Evolutionary conservation across 106 monocot species (phyloP).

Genomic region (Allium sativum): DNA sequence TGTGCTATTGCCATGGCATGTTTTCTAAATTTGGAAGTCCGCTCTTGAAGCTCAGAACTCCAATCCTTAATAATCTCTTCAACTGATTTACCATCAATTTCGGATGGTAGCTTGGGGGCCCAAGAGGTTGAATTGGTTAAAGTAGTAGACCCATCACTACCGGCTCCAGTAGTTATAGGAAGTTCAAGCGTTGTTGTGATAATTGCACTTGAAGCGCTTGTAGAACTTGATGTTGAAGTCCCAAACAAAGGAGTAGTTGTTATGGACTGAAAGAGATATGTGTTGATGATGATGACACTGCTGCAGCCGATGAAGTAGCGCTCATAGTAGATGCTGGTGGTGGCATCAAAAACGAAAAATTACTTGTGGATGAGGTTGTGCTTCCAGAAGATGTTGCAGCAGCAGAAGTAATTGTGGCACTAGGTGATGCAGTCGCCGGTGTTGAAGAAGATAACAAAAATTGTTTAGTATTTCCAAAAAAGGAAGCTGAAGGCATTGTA

Average conservation of each 20-base stretch:
- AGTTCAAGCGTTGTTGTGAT: constrained; percentile 4
- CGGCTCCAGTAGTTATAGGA: constrained; percentile 13
- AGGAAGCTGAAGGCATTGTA: not conserved
- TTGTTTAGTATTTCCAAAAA: not conserved
- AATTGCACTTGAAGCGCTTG: constrained; percentile 1
- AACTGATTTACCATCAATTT: constrained; percentile 74
- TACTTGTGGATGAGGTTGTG: not conserved
- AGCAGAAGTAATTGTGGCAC: not conserved
- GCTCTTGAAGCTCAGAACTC: constrained; percentile 82
- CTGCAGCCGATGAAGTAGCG: not conserved
- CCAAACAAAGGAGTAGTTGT: not conserved
- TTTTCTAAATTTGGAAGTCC: constrained; percentile 71
- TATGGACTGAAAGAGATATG: not conserved
- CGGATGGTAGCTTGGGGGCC: constrained; percentile 69
- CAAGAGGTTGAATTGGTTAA: constrained; percentile 22
- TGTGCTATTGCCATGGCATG: constrained; percentile 78
- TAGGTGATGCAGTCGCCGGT: not conserved
- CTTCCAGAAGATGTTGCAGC: not conserved
- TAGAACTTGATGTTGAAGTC: not conserved
- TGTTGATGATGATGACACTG: not conserved
- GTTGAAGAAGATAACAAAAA: not conserved
- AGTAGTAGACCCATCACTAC: constrained; percentile 6
- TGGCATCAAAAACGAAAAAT: constrained; percentile 1
- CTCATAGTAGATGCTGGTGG: not conserved
- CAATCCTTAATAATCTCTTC: constrained; percentile 96